Percentiles rank a stretch among this genome's conserved stretches.
Conservation (phyloP, 2,329 filamentous ascomycete species). For the Stachybotrys chartarum region DNA sequence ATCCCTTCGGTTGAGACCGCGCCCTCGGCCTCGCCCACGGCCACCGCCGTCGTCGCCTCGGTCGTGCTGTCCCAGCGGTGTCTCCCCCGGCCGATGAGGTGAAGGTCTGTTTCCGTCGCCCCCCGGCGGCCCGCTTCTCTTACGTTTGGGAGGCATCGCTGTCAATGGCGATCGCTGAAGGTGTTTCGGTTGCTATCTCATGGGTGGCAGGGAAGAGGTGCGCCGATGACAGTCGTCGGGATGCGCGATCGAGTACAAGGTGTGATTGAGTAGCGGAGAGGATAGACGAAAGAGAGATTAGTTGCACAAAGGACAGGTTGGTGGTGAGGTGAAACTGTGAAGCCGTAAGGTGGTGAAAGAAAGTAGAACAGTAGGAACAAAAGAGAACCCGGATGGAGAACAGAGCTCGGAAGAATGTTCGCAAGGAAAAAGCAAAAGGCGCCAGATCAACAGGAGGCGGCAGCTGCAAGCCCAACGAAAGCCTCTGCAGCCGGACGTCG, state of each 20-base stretch:
- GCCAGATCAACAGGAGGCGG: background rate
- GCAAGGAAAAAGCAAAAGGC: constrained; percentile 11
- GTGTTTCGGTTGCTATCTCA: constrained; percentile 21
- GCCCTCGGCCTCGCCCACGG: constrained; percentile 36
- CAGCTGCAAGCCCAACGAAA: background rate
- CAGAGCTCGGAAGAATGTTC: background rate
- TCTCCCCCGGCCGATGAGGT: constrained; percentile 55
- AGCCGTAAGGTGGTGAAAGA: constrained; percentile 9
- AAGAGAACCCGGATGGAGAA: background rate
- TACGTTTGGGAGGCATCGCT: constrained; percentile 53
- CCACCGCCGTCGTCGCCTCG: constrained; percentile 38
- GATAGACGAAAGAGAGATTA: background rate
- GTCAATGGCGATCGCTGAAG: constrained; percentile 10
- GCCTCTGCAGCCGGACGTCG: background rate
- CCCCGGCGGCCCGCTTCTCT: constrained; percentile 45
- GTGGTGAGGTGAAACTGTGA: constrained; percentile 1
- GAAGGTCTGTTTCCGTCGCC: constrained; percentile 48
- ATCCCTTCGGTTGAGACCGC: constrained; percentile 44
- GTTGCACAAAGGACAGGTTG: background rate
- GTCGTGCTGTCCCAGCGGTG: constrained; percentile 50
- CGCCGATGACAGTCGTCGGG: background rate
- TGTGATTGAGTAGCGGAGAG: background rate
- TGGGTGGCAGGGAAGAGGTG: constrained; percentile 15
- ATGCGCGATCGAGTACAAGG: constrained; percentile 2
- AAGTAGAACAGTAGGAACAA: constrained; percentile 4